Conservation (phyloP, 2,329 filamentous ascomycete genomes). For the Arthroderma sp. region DNA sequence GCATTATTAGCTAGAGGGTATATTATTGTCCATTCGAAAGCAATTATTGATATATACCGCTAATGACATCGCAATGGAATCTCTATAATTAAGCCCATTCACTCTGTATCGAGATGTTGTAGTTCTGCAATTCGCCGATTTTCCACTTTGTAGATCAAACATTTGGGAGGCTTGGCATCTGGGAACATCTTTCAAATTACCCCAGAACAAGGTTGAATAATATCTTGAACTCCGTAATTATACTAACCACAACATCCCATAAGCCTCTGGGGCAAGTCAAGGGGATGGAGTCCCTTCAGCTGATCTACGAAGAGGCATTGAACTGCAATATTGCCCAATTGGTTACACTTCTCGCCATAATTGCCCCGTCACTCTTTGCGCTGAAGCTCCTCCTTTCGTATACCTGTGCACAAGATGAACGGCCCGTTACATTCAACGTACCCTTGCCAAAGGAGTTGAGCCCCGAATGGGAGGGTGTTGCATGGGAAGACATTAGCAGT, state of each 20-base stretch:
- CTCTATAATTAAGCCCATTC: background rate
- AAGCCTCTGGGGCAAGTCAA: background rate
- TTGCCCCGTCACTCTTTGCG: slow-evolving; percentile 6
- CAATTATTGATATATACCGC: background rate
- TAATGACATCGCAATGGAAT: background rate
- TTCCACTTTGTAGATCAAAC: background rate
- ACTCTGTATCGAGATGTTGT: background rate
- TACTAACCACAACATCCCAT: background rate
- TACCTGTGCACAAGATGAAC: slow-evolving; percentile 20
- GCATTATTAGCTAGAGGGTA: background rate
- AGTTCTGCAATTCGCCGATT: background rate
- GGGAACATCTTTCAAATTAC: background rate
- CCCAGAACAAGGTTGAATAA: background rate
- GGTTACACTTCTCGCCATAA: slow-evolving; percentile 5
- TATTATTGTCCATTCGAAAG: background rate
- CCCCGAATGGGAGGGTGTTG: slow-evolving; percentile 21
- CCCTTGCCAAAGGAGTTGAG: slow-evolving; percentile 27
- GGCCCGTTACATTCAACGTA: slow-evolving; percentile 28
- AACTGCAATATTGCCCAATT: slow-evolving; percentile 6
- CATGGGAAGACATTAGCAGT: slow-evolving; percentile 27
- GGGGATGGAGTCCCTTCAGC: slow-evolving; percentile 10
- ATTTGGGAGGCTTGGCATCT: background rate
- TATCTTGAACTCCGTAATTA: background rate
- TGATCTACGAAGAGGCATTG: slow-evolving; percentile 4
- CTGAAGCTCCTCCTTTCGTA: slow-evolving; percentile 7